phyloP scores from a whole-genome alignment of 2,329 filamentous ascomycete genomes.

The Cercospora janseana region DNA sequence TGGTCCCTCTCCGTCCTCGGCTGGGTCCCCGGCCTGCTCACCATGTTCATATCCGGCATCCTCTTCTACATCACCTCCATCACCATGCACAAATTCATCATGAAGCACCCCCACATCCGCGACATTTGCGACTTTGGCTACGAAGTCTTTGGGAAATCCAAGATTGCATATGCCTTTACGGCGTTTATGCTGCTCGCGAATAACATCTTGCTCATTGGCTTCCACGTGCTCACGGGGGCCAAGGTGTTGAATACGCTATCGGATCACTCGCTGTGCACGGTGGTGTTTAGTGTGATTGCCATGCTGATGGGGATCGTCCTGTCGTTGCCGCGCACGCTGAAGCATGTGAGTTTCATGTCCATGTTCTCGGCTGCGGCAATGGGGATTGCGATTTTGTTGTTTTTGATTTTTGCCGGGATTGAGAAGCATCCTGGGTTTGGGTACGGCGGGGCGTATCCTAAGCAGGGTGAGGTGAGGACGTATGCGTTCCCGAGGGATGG shows the following conservation, averaged over 20 bases:
- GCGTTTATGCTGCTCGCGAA: constrained; percentile 52
- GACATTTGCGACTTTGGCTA: constrained; percentile 54
- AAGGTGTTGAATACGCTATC: constrained; percentile 52
- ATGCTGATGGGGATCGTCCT: constrained; percentile 50
- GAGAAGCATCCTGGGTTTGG: constrained; percentile 47
- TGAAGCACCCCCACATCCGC: constrained; percentile 52
- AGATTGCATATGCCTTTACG: constrained; percentile 47
- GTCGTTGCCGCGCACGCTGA: constrained; percentile 47
- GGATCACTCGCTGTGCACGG: constrained; percentile 51
- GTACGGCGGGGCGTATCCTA: constrained; percentile 49
- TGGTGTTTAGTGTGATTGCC: constrained; percentile 49
- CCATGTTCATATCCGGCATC: constrained; percentile 63
- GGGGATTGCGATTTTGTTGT: constrained; percentile 51
- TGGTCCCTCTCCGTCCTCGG: constrained; percentile 52
- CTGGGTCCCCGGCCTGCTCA: constrained; percentile 50
- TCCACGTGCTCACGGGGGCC: constrained; percentile 52
- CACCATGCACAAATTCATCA: constrained; percentile 54
- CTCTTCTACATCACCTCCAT: constrained; percentile 53
- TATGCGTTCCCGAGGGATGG: constrained; percentile 50
- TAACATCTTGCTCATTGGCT: constrained; percentile 53
- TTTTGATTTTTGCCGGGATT: constrained; percentile 51
- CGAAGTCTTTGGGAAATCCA: constrained; percentile 47
- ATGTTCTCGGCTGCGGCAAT: constrained; percentile 52
- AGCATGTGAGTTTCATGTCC: constrained; percentile 52
- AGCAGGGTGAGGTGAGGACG: constrained; percentile 45